A percentile compares a stretch with the other conserved stretches of the same genome.
Evolutionary conservation across 2,329 filamentous ascomycete species (phyloP).

Genomic region (Claviceps sp.): DNA sequence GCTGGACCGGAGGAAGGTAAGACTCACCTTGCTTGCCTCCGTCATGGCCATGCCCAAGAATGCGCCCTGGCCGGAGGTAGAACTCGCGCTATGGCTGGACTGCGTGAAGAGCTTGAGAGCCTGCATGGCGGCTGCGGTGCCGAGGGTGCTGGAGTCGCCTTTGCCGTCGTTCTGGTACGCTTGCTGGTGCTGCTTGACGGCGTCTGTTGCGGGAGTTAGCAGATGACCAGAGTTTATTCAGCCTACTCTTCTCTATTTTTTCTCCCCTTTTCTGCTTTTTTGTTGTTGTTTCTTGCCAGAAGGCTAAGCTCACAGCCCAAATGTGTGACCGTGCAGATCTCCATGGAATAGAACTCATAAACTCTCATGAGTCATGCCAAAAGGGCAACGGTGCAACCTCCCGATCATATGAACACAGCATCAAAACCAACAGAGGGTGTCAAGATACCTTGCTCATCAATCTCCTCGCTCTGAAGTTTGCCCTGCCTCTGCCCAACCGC

Average conservation of each 20-base stretch:
- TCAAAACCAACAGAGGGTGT: neutral
- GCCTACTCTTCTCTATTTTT: no score
- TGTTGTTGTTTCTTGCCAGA: neutral
- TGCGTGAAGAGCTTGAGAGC: conserved; percentile 67
- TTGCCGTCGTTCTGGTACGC: conserved; percentile 45
- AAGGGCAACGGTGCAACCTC: no score
- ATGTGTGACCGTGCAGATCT: no score
- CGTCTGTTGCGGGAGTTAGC: conserved; percentile 29
- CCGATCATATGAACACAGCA: neutral
- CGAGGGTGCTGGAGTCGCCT: conserved; percentile 40
- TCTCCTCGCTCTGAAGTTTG: conserved; percentile 32
- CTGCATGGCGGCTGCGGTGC: conserved; percentile 67
- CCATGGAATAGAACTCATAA: no score
- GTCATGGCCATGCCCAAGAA: conserved; percentile 80
- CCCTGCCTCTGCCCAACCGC: conserved; percentile 36
- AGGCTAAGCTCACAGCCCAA: no score
- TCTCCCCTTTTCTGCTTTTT: neutral
- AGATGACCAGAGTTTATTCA: no score
- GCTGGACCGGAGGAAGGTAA: neutral
- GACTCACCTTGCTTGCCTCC: conserved; percentile 61
- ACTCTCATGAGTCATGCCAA: no score
- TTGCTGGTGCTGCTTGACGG: conserved; percentile 61
- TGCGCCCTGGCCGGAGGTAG: conserved; percentile 51
- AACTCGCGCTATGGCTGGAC: conserved; percentile 33
- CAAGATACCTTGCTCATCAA: conserved; percentile 33